A percentile compares a stretch with the other conserved stretches of the same genome.
phyloP scores from a whole-genome alignment of 306 rosid genomes.

The Glycine soja region DNA sequence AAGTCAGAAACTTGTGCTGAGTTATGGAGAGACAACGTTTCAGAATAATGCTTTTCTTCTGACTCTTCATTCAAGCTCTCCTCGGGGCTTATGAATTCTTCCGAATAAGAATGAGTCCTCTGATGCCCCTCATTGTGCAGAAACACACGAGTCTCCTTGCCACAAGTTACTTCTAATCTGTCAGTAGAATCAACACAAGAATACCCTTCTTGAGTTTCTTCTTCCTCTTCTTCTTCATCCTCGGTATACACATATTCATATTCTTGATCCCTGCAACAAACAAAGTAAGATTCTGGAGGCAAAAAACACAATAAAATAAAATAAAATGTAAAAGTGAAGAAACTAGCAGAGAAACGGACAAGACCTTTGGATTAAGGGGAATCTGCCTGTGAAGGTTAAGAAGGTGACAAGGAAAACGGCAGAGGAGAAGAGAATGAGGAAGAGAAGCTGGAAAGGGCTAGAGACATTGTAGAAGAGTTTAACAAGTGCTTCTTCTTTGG shows the following conservation, averaged over 20 bases:
- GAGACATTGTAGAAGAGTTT: slow-evolving; percentile 85
- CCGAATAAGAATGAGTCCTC: slow-evolving; percentile 49
- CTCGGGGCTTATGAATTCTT: slow-evolving; percentile 60
- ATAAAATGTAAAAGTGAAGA: too few species aligned
- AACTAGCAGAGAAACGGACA: neutral
- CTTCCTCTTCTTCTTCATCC: slow-evolving; percentile 60
- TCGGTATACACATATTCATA: slow-evolving; percentile 62
- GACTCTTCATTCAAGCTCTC: slow-evolving; percentile 63
- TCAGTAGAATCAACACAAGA: slow-evolving; percentile 42
- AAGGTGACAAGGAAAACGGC: slow-evolving; percentile 63
- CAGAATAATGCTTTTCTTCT: slow-evolving; percentile 43
- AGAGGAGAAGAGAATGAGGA: slow-evolving; percentile 63
- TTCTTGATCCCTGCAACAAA: slow-evolving; percentile 64
- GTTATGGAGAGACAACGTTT: slow-evolving; percentile 52
- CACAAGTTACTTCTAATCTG: slow-evolving; percentile 57
- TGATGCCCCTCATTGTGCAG: slow-evolving; percentile 40
- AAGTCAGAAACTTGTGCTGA: slow-evolving; percentile 54
- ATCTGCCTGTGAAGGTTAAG: slow-evolving; percentile 70
- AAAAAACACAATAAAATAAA: too few species aligned
- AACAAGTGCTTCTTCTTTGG: slow-evolving; percentile 76
- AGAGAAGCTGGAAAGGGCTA: slow-evolving; percentile 61
- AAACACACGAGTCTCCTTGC: slow-evolving; percentile 56
- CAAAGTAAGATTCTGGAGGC: neutral
- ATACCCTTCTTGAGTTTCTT: slow-evolving; percentile 47
- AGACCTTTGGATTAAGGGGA: slow-evolving; percentile 79